These are phyloP conservation scores for Cryptococcus sp. DNA, from an alignment of 1,284 basidiomycete species.

Conservation along the genomic window DNA sequence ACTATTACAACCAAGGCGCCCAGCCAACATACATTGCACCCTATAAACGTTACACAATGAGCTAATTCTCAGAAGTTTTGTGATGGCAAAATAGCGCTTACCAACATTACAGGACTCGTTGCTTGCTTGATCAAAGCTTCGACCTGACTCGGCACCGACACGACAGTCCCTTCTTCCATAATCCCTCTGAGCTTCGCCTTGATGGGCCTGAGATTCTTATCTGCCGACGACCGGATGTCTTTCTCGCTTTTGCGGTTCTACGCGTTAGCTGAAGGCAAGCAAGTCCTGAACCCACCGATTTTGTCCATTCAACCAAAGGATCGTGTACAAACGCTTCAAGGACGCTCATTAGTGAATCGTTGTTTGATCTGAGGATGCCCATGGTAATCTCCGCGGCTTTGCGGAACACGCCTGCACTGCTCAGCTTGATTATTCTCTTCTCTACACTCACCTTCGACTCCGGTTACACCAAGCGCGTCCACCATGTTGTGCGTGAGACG, in stretches of 20 bases:
- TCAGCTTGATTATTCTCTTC: not conserved
- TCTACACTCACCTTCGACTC: slow-evolving; percentile 72
- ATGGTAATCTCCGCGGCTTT: slow-evolving; percentile 91
- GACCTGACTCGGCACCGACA: slow-evolving; percentile 81
- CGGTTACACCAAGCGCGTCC: slow-evolving; percentile 90
- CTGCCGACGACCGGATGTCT: slow-evolving; percentile 64
- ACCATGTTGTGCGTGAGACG: slow-evolving; percentile 92
- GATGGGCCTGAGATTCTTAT: slow-evolving; percentile 74
- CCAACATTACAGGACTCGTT: slow-evolving; percentile 70
- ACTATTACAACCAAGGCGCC: slow-evolving; percentile 68
- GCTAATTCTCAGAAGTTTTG: not conserved
- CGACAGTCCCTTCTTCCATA: slow-evolving; percentile 58
- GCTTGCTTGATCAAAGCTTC: slow-evolving; percentile 88
- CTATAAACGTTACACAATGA: slow-evolving; percentile 17
- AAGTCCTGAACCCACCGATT: slow-evolving; percentile 52
- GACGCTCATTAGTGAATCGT: slow-evolving; percentile 92
- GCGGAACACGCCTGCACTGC: slow-evolving; percentile 74
- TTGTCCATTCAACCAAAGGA: slow-evolving; percentile 94
- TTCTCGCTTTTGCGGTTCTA: slow-evolving; percentile 23
- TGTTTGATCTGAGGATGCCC: slow-evolving; percentile 83
- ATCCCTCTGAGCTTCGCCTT: slow-evolving; percentile 78
- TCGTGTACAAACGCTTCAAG: slow-evolving; percentile 98
- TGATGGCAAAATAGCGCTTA: slow-evolving; percentile 52
- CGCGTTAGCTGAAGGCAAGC: too few species aligned
- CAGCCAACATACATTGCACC: slow-evolving; percentile 66